Evolutionary conservation across 345 rosid species (phyloP), one percentile per base, ranked within the genome.

Genomic region (Gossypium turneri): DNA sequence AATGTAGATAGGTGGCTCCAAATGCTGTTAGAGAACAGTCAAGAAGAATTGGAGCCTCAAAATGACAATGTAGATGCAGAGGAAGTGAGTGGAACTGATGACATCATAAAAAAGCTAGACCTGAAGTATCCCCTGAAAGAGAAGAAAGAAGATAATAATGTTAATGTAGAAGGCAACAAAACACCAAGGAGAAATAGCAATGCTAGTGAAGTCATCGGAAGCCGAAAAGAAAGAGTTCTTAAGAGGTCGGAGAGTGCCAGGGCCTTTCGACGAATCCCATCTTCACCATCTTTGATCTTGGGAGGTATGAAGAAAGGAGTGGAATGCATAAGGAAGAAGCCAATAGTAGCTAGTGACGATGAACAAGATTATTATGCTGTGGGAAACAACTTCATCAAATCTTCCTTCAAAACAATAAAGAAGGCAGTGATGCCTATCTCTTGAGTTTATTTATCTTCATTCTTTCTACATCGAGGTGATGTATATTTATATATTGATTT

Each of bases 1-100:
- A 92, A 96, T 61, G 87, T 96, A 0, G 99, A 96, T 83, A 90
- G 83, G 79, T 96, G 99, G 99, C 94, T 93, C 17, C 89, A 89
- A 69, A 83, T 96, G 82, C 77, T 96, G 83, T 79, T 93, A 58
- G 91, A 92, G 47, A 83, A 82, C 75, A 62, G 82, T 75, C 79
- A 79, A 66, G 90, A 79, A 27, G 88, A 83, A 51, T 38, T 52
- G 3, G 88, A 86, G 53, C 82, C 75, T 75, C 71, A 82, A 79
- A 75, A 69, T 51, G 56, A 70, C 48, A 34, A 34, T 34, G 56
- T 56, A 29, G 78, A 81, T 24, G 65, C 64, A 64, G 79, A 62
- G 2, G 81, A 73, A 76, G 72, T 70, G 77, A 78, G 60, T 81
- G 78, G 73, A 68, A 76, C 79, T 7, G 89, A 94, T 64, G 92